phyloP scores from a whole-genome alignment of 371 early-diverging fungal species.

The Rhizomucor miehei region DNA sequence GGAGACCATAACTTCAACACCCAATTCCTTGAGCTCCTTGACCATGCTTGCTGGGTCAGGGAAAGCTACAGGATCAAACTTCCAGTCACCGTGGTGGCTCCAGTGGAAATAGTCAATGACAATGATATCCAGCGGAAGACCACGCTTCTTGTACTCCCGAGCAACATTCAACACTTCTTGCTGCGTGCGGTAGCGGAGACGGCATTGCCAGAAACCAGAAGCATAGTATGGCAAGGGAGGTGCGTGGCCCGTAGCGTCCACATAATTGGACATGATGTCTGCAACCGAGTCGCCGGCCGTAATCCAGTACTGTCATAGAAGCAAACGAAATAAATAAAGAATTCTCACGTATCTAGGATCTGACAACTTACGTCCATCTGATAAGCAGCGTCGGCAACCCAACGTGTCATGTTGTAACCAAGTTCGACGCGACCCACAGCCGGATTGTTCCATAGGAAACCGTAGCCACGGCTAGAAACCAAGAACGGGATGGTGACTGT shows the following conservation, averaged over 20 bases:
- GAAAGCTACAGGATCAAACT: conserved; percentile 9
- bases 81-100: conserved; percentile 14
- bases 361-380: conserved; percentile 11
- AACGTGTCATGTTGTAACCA: conserved; percentile 12
- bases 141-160: conserved; percentile 14
- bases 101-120: conserved; percentile 18
- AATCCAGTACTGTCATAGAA: conserved; percentile 11
- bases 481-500: conserved; percentile 16
- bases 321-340: no score
- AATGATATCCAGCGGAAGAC: conserved; percentile 11
- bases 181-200: conserved; percentile 13
- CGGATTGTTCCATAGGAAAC: conserved; percentile 18
- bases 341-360: no score
- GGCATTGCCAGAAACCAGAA: conserved; percentile 20
- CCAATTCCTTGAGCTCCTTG: conserved; percentile 10
- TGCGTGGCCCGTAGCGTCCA: conserved; percentile 16
- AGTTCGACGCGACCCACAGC: conserved; percentile 17
- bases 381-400: conserved; percentile 14
- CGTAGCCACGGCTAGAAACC: conserved; percentile 15
- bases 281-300: conserved; percentile 10
- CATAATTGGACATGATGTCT: conserved; percentile 18
- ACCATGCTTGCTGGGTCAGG: conserved; percentile 12
- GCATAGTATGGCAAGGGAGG: conserved; percentile 18
- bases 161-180: conserved; percentile 14
- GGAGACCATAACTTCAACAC: conserved; percentile 12